phyloP scores from a whole-genome alignment of 2,329 filamentous ascomycete species.

The Oidium heveae region DNA sequence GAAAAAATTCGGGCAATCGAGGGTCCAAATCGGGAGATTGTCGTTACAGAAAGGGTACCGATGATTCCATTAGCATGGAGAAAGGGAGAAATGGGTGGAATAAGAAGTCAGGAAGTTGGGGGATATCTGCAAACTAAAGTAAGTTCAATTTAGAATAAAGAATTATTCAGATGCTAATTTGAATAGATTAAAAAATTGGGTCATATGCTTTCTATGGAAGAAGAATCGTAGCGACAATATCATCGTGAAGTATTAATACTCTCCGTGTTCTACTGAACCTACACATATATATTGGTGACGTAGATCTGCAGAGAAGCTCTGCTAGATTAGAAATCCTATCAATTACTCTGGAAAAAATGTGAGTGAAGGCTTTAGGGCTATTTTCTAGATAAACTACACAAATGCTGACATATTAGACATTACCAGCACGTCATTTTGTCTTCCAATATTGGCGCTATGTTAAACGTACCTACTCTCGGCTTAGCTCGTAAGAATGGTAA shows the following conservation, averaged over 20 bases:
- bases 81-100: conserved; percentile 40
- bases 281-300: too few relatives aligned
- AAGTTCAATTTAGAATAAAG: conserved; percentile 13
- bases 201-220: conserved; percentile 39
- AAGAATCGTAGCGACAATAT: background rate
- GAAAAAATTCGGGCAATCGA: conserved; percentile 92
- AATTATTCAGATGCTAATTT: conserved; percentile 1
- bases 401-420: too few relatives aligned
- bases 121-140: conserved; percentile 92
- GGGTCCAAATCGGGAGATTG: conserved; percentile 65
- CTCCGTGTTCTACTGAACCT: too few relatives aligned
- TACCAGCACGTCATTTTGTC: too few relatives aligned
- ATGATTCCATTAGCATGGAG: conserved; percentile 87
- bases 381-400: too few relatives aligned
- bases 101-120: conserved; percentile 70
- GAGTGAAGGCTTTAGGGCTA: too few relatives aligned
- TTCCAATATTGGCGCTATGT: too few relatives aligned
- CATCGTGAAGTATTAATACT: background rate
- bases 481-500: too few relatives aligned
- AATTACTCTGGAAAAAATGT: too few relatives aligned
- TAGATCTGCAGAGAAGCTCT: too few relatives aligned
- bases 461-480: too few relatives aligned
- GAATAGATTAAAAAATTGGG: conserved; percentile 66
- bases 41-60: conserved; percentile 69
- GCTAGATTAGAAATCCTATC: too few relatives aligned